Percentiles rank a stretch among this genome's conserved stretches.
Conservation (phyloP, 306 rosid species). For the Medicago ruthenica region DNA sequence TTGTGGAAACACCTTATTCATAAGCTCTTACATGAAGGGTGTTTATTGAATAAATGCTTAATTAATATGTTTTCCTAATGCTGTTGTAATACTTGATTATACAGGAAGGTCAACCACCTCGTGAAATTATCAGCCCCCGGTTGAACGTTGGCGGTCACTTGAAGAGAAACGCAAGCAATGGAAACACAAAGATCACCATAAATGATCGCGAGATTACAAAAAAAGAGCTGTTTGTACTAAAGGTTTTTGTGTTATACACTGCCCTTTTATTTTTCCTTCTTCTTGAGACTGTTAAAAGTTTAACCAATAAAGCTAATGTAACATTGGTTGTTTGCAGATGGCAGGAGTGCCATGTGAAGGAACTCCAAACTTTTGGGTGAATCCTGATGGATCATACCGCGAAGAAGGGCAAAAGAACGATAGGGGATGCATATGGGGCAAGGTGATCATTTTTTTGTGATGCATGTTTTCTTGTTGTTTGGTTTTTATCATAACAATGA, state of each 20-base stretch:
- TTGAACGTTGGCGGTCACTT: slow-evolving; percentile 67
- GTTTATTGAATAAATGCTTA: not conserved
- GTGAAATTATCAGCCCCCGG: slow-evolving; percentile 63
- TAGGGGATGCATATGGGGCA: slow-evolving; percentile 73
- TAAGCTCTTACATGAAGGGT: not conserved
- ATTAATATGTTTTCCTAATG: not conserved
- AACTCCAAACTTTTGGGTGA: slow-evolving; percentile 72
- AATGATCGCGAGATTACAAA: slow-evolving; percentile 67
- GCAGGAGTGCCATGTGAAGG: slow-evolving; percentile 89
- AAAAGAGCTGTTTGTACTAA: slow-evolving; percentile 59
- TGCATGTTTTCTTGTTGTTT: slow-evolving; percentile 14
- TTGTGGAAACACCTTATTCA: not conserved
- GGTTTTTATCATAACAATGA: slow-evolving; percentile 11
- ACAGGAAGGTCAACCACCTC: slow-evolving; percentile 71
- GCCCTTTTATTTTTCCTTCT: not conserved
- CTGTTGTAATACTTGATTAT: slow-evolving; percentile 37
- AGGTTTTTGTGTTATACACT: slow-evolving; percentile 51
- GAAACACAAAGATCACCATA: slow-evolving; percentile 66
- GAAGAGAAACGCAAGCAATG: slow-evolving; percentile 61
- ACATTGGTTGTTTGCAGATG: slow-evolving; percentile 53
- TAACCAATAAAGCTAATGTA: slow-evolving; percentile 23
- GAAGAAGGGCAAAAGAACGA: slow-evolving; percentile 77
- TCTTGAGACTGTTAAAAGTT: slow-evolving; percentile 12
- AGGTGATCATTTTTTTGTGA: slow-evolving; percentile 53
- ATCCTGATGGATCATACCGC: slow-evolving; percentile 69